Evolutionary conservation across 306 rosid genomes (phyloP).

Genomic region (Vicia faba): DNA sequence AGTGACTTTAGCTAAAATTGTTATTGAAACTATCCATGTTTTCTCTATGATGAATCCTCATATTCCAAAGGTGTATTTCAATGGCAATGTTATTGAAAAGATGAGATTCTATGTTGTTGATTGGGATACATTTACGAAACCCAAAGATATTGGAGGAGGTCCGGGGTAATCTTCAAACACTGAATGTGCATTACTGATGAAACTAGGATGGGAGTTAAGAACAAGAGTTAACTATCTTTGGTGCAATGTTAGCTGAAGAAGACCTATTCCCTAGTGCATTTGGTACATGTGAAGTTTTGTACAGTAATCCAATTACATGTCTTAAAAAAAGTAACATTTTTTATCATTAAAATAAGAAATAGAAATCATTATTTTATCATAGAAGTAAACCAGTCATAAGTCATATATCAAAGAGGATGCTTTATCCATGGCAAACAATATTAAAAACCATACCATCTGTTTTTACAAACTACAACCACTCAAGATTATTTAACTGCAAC

Average conservation of each 20-base stretch:
- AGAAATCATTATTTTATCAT: not conserved
- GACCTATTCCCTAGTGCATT: not conserved
- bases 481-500: constrained; percentile 27
- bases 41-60: no score
- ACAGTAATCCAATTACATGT: not conserved
- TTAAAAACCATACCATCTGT: constrained; percentile 30
- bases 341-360: not conserved
- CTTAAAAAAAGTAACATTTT: not conserved
- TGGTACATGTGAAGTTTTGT: not conserved
- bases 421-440: constrained; percentile 2
- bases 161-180: no score
- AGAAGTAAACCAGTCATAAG: constrained; percentile 14
- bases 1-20: no score
- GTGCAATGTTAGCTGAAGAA: not conserved
- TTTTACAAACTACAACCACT: constrained; percentile 31
- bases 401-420: constrained; percentile 9
- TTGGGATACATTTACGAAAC: no score
- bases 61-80: no score
- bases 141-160: no score
- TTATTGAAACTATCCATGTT: no score
- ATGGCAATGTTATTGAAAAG: no score
- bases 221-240: no score
- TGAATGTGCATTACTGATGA: no score
- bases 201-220: no score
- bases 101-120: no score